Conservation (phyloP, 345 rosid species). For the Carallia brachiata region DNA sequence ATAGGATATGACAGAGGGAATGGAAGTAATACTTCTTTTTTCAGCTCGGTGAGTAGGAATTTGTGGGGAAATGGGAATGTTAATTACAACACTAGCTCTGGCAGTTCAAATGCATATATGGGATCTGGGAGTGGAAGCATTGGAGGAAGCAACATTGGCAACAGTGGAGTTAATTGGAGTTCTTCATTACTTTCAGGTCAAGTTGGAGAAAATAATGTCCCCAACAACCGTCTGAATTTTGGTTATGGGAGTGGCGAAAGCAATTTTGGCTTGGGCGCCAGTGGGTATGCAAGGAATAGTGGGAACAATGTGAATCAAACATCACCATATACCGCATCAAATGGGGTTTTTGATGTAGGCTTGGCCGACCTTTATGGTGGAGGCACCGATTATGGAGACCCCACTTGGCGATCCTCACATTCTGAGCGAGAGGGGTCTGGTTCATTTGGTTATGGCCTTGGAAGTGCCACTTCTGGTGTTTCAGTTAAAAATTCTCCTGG, state of each 20-base stretch:
- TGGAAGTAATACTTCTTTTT: constrained; percentile 65
- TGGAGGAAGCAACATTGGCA: constrained; percentile 50
- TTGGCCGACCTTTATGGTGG: constrained; percentile 47
- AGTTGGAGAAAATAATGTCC: constrained; percentile 47
- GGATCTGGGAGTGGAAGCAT: constrained; percentile 51
- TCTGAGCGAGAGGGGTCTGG: constrained; percentile 51
- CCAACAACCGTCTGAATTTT: constrained; percentile 42
- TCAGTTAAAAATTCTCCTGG: constrained; percentile 55
- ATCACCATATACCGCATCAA: constrained; percentile 48
- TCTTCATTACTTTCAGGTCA: constrained; percentile 52
- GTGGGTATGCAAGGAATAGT: constrained; percentile 54
- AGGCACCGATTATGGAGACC: constrained; percentile 53
- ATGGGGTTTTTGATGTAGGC: constrained; percentile 45
- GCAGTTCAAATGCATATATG: constrained; percentile 41
- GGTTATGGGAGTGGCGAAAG: constrained; percentile 54
- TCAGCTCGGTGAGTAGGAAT: constrained; percentile 61
- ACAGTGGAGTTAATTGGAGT: constrained; percentile 44
- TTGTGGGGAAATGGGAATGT: constrained; percentile 70
- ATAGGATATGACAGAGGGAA: constrained; percentile 57
- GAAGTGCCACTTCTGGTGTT: constrained; percentile 45
- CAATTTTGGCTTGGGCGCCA: constrained; percentile 42
- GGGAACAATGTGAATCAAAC: constrained; percentile 38
- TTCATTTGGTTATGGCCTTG: constrained; percentile 47
- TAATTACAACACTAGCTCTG: constrained; percentile 40
- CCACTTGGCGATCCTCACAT: constrained; percentile 55